These are phyloP conservation scores for Phalaenopsis aphrodite DNA, from an alignment of 106 monocot genomes.

Conservation along the genomic window DNA sequence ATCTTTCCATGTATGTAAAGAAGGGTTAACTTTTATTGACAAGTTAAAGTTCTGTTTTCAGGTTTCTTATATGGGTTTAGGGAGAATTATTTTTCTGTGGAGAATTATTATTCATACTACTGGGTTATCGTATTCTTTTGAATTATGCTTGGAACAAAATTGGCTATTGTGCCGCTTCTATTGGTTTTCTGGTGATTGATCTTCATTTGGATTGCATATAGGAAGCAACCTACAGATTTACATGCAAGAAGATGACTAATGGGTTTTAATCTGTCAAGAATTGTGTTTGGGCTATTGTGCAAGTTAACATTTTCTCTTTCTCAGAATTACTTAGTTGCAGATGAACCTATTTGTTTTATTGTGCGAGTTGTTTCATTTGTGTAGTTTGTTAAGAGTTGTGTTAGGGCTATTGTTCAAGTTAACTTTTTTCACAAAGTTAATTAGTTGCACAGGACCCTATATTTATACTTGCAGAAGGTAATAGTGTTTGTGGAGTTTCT, in stretches of 20 bases:
- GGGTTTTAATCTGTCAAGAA: background rate
- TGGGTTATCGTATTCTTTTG: background rate
- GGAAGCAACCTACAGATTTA: background rate
- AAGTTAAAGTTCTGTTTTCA: background rate
- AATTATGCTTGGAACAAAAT: background rate
- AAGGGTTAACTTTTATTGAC: background rate
- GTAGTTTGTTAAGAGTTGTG: background rate
- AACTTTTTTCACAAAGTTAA: background rate
- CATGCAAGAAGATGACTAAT: background rate
- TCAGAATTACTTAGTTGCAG: background rate
- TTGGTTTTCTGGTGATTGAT: background rate
- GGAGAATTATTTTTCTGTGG: background rate
- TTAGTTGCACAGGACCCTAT: background rate
- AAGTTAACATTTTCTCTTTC: background rate
- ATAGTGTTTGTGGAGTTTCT: background rate
- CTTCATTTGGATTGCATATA: conserved; percentile 1
- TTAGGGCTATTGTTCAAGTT: background rate
- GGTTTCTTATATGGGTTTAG: background rate
- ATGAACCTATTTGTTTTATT: background rate
- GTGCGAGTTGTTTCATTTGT: background rate
- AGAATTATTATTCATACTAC: background rate
- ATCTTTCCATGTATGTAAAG: too few species aligned
- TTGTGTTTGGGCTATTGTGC: background rate
- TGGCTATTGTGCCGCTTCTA: background rate
- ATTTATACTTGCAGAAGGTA: background rate